These are phyloP conservation scores for Saraca asoca DNA, from an alignment of 331 rosid genomes.

Conservation along the genomic window DNA sequence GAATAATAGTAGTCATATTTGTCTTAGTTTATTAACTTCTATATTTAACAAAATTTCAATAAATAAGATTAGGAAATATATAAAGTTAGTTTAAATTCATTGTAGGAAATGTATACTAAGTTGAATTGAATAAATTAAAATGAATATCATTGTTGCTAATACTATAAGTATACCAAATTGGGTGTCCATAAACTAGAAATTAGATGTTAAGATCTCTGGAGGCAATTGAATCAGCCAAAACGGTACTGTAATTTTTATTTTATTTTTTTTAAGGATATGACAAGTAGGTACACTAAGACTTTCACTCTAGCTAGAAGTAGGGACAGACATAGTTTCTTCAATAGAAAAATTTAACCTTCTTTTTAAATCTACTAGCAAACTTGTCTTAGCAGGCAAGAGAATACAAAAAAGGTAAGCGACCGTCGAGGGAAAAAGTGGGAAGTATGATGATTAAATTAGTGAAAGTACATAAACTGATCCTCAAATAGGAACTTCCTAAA, in stretches of 20 bases:
- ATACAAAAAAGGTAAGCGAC: background rate
- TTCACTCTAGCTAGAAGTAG: background rate
- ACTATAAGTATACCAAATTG: conserved; percentile 16
- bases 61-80: no score
- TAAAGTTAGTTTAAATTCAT: no score
- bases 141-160: no score
- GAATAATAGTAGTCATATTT: no score
- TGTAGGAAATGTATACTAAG: no score
- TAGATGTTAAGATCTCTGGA: background rate
- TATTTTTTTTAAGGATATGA: background rate
- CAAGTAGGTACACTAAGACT: background rate
- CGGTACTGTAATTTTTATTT: no score
- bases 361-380: conserved; percentile 3
- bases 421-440: conserved; percentile 7
- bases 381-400: conserved; percentile 20
- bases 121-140: no score
- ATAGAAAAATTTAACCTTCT: conserved; percentile 15
- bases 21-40: no score
- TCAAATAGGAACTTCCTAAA: conserved; percentile 24
- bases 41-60: no score
- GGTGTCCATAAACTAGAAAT: conserved; percentile 5
- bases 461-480: conserved; percentile 31
- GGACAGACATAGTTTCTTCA: background rate
- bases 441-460: background rate
- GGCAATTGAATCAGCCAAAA: background rate